Base-by-base conservation (phyloP, 106 monocot species). In the Dendrobium chrysotoxum region DNA sequence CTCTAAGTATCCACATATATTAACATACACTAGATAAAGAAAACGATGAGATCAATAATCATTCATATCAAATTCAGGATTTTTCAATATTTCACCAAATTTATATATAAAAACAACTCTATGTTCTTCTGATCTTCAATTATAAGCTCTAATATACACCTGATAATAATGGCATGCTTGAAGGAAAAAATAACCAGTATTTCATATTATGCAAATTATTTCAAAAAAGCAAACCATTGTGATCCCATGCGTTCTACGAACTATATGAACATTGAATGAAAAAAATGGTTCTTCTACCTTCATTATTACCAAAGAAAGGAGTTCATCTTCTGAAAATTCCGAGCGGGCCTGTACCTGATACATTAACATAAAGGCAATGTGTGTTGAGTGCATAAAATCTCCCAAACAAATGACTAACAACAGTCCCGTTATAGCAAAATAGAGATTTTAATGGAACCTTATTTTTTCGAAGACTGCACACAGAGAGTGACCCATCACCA, bases 271-370 rank as follows among this genome's bases (percentile, higher is more conserved):
- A 18, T 31, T 47, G 39, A 41, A 25, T 31, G 25, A n/a, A 80
- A 78, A 82, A 53, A 73, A 76, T 16, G 26, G 47, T 10, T 28
- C 7, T 3, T 78, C 12, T 68, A 94, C 97, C 94, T 98, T 98
- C 92, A 98, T 93, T 75, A 76, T 83, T 18, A 94, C 86, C 55
- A 98, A 68, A 79, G 97, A 98, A 3, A 98, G 83, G n/a, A 89
- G 81, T 66, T 94, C 94, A 92, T 98, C 94, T 86, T 98, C 97
- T 77, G 91, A 94, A 86, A 92, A 94, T 53, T 98, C 97, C 28
- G 97, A 92, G 55, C 76, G 80, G 12, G 61, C 50, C 84, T 88
- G 84, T 13, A 97, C 91, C 97, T 97, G 72, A 16, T 76, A 76
- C 35, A 75, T 71, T 12, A 55, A 77, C 61, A 80, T 53, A 82